Evolutionary conservation across 2,329 filamentous ascomycete genomes (phyloP).

Genomic region (Xylariaceae sp.): DNA sequence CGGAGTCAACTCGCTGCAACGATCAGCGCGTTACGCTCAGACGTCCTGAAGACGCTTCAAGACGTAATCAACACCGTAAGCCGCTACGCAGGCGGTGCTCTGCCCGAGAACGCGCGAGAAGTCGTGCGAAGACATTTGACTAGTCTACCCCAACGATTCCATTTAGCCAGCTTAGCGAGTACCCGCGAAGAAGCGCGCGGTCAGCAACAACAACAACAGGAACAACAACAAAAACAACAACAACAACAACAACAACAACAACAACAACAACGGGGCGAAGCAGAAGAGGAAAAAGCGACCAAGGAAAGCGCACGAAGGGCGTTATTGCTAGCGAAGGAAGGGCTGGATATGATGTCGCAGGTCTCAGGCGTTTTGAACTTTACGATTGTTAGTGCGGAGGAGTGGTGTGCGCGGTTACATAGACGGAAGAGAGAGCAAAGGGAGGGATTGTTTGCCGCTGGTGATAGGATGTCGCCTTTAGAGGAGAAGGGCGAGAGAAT

Average conservation of each 20-base stretch:
- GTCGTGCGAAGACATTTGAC: slow-evolving; percentile 81
- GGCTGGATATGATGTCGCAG: slow-evolving; percentile 89
- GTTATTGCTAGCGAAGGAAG: slow-evolving; percentile 80
- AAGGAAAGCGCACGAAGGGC: slow-evolving; percentile 66
- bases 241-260: slow-evolving; percentile 28
- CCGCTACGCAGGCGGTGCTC: slow-evolving; percentile 81
- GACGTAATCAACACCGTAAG: slow-evolving; percentile 80
- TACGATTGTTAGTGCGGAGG: slow-evolving; percentile 83
- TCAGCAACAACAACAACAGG: slow-evolving; percentile 29
- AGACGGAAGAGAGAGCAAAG: slow-evolving; percentile 36
- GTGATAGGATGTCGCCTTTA: slow-evolving; percentile 14
- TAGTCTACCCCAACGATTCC: slow-evolving; percentile 77
- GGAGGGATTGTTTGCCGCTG: slow-evolving; percentile 23
- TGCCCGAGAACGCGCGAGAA: slow-evolving; percentile 80
- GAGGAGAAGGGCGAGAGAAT: slow-evolving; percentile 10
- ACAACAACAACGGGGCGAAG: slow-evolving; percentile 38
- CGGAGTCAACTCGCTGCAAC: slow-evolving; percentile 49
- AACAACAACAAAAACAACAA: slow-evolving; percentile 38
- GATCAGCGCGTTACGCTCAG: slow-evolving; percentile 62
- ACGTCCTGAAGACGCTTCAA: slow-evolving; percentile 73
- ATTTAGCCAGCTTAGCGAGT: slow-evolving; percentile 55
- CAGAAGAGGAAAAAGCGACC: slow-evolving; percentile 38
- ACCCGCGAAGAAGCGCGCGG: slow-evolving; percentile 26
- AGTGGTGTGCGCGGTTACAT: slow-evolving; percentile 79
- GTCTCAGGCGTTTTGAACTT: slow-evolving; percentile 83